Base-by-base conservation (phyloP, 2,329 filamentous ascomycete species). In the Botryosphaeria dothidea region DNA sequence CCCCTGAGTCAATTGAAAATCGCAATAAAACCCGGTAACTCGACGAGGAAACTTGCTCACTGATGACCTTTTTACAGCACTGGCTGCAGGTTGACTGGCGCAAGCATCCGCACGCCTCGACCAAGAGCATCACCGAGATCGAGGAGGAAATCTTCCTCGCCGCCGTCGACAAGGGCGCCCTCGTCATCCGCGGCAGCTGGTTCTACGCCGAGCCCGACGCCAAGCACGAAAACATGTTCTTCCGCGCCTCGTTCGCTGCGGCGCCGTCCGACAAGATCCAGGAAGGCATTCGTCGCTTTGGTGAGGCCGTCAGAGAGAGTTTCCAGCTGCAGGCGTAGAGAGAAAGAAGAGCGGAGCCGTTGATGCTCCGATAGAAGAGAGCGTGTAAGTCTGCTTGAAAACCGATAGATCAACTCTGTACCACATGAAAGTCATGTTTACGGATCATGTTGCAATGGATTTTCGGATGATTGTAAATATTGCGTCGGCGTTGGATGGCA, bases 161-260 rank as follows among this genome's bases (percentile, higher is more conserved):
- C 0, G 89, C 89, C 68, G 89, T 97, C 64, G 85, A 88, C 3
- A 86, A 90, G 71, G 90, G 92, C 23, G 92, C 95, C 4, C 83
- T 99, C 51, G 84, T 95, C 2, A 92, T 91, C 66, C 86, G 91
- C 54, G 95, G 95, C 3, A 93, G 89, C 54, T 99, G 93, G 93
- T 99, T 98, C 84, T 85, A 88, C 66, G 91, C 93, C 0, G 90
- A 95, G 74, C 85, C 84, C 48, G 83, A 86, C 54, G 83, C 81
- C 11, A 76, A 79, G 62, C 81, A 83, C 58, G 72, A 82, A 79
- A 89, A 88, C 29, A 83, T 97, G 78, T 97, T 92, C 81, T 96
- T 98, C 83, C 86, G 95, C 61, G 88, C 92, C 3, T 99, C 94
- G 0, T 99, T 91, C 80, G 93, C 94, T 0, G 89, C 93, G 41